Evolutionary conservation across 2,329 filamentous ascomycete genomes (phyloP), one percentile per base, ranked within the genome.

Genomic region (Botrytis squamosa): DNA sequence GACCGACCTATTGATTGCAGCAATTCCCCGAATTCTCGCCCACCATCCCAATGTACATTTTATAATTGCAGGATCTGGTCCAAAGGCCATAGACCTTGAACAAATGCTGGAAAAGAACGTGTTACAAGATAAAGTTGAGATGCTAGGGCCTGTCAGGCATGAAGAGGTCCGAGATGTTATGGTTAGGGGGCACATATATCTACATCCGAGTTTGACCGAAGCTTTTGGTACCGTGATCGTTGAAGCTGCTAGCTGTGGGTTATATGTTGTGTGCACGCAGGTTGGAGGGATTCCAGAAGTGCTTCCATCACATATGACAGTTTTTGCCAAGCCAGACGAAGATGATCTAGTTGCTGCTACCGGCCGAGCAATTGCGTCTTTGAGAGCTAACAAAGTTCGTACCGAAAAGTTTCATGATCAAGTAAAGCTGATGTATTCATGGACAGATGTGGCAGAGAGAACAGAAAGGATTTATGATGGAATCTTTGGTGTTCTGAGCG

Each of bases 211-310:
- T 73, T 86, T 99, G 66, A 99, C 96, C 0, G 96, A 99, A 82
- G 96, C 96, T 0, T 99, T 99, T 79, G 96, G 96, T 36, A 99
- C 96, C 0, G 96, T 99, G 76, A 95, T 99, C 73, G 97, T 99
- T 44, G 96, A 99, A 83, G 96, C 96, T 10, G 96, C 96, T 44
- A 96, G 92, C 77, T 99, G 96, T 80, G 97, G 97, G 1, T 85
- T 99, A 1, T 98, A 98, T 80, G 94, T 99, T 6, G 97, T 99
- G 1, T 97, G 94, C 80, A 99, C 96, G 0, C 93, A 95, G 74
- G 96, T 99, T 9, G 96, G 96, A 68, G 96, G 96, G 49, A 98
- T 99, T 74, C 96, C 96, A 4, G 96, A 99, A 82, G 97, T 99
- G 1, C 87, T 99, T 4, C 96, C 96, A 0, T 91, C 91, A 12